Evolutionary conservation across 2,329 filamentous ascomycete genomes (phyloP).

Genomic region (Tolypocladium ovalisporum): DNA sequence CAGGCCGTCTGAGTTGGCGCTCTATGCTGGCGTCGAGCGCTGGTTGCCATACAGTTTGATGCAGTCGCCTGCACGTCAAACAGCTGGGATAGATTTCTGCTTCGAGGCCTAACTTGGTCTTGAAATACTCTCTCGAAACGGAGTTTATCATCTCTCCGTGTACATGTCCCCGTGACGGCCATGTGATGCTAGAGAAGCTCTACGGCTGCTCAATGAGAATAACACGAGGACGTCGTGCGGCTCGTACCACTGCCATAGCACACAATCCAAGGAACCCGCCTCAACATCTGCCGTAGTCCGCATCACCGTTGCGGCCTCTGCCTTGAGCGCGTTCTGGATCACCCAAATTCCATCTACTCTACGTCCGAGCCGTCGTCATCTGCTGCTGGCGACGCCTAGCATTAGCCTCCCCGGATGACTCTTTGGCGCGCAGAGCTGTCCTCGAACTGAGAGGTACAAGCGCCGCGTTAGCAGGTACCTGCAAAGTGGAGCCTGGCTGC

Average conservation of each 20-base stretch:
- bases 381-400: background rate
- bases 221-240: background rate
- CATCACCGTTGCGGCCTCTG: background rate
- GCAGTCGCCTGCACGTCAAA: background rate
- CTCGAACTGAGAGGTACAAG: conserved; percentile 11
- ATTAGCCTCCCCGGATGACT: background rate
- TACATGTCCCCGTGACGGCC: background rate
- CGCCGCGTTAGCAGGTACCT: conserved; percentile 17
- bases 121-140: background rate
- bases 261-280: background rate
- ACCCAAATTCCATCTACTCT: background rate
- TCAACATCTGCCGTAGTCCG: background rate
- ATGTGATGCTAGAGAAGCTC: background rate
- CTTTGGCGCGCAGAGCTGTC: background rate
- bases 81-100: background rate
- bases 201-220: background rate
- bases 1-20: background rate
- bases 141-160: background rate
- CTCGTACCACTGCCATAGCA: background rate
- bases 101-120: background rate
- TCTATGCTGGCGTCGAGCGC: background rate
- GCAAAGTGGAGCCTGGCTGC: conserved; percentile 1
- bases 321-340: no score
- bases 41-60: background rate
- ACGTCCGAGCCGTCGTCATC: background rate